Evolutionary conservation across 2,329 filamentous ascomycete species (phyloP).

Genomic region (Fusarium stilboides): DNA sequence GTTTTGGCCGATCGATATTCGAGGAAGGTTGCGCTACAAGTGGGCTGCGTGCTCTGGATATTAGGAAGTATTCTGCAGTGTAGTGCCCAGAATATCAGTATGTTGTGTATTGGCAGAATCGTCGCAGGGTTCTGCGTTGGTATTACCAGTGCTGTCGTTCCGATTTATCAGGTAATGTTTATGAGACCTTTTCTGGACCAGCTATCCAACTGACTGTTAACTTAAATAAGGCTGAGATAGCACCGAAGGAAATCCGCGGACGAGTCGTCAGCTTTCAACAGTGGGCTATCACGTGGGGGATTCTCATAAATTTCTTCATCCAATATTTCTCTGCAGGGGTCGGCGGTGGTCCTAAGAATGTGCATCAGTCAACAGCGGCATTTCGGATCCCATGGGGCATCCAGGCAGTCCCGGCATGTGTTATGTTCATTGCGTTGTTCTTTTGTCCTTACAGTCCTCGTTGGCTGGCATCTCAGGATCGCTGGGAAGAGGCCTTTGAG

Average conservation of each 20-base stretch:
- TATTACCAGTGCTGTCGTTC: conserved; percentile 80
- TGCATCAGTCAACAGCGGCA: conserved; percentile 65
- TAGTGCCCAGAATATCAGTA: conserved; percentile 75
- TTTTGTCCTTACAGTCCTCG: conserved; percentile 77
- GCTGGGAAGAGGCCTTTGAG: conserved; percentile 74
- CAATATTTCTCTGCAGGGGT: conserved; percentile 72
- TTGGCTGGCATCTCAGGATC: conserved; percentile 78
- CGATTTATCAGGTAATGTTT: conserved; percentile 71
- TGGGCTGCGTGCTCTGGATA: conserved; percentile 67
- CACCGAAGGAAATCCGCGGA: conserved; percentile 70
- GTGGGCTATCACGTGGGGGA: conserved; percentile 79
- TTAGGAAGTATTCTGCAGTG: conserved; percentile 70
- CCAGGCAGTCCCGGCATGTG: conserved; percentile 68
- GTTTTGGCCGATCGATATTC: conserved; percentile 67
- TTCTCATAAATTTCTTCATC: conserved; percentile 76
- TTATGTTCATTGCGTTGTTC: conserved; percentile 69
- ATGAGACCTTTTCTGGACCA: not conserved
- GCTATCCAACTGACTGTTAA: not conserved
- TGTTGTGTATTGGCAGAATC: conserved; percentile 80
- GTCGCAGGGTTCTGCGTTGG: conserved; percentile 82
- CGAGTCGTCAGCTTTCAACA: conserved; percentile 75
- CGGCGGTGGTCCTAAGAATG: conserved; percentile 65
- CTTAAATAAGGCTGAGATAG: conserved; percentile 69
- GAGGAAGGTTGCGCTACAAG: conserved; percentile 65
- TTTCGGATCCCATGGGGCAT: conserved; percentile 76